Conservation (phyloP, 2,329 filamentous ascomycete genomes). For the Penicillium sp. region DNA sequence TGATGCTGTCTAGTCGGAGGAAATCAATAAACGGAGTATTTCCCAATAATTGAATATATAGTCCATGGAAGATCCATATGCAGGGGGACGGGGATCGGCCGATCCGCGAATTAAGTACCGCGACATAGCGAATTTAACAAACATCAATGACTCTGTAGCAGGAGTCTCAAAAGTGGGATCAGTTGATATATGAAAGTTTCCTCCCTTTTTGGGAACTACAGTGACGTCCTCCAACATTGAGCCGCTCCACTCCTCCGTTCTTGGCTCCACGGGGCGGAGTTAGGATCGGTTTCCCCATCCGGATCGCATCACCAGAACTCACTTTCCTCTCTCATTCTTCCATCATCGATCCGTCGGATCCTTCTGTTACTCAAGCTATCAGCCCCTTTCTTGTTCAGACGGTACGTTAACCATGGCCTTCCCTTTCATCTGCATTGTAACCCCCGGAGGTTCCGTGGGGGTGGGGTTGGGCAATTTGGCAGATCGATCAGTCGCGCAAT, state of each 20-base stretch:
- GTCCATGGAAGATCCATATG: background rate
- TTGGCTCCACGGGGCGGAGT: conserved; percentile 19
- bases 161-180: too few species aligned
- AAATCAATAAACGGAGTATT: too few species aligned
- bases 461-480: conserved; percentile 4
- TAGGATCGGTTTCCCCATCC: conserved; percentile 13
- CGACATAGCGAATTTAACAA: too few species aligned
- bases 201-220: too few species aligned
- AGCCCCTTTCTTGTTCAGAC: background rate
- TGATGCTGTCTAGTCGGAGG: too few species aligned
- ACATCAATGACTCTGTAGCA: too few species aligned
- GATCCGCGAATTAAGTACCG: background rate
- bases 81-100: background rate
- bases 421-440: background rate
- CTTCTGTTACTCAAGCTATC: background rate
- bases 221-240: conserved; percentile 1
- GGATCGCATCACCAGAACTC: conserved; percentile 13
- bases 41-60: too few species aligned
- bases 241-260: conserved; percentile 18
- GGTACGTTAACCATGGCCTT: background rate
- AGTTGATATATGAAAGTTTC: too few species aligned
- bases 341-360: background rate
- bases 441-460: conserved; percentile 14
- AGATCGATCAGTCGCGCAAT: conserved; percentile 6
- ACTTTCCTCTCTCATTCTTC: background rate